Conservation (phyloP, 1,139 yeast species). For the Wickerhamomyces sp. region DNA sequence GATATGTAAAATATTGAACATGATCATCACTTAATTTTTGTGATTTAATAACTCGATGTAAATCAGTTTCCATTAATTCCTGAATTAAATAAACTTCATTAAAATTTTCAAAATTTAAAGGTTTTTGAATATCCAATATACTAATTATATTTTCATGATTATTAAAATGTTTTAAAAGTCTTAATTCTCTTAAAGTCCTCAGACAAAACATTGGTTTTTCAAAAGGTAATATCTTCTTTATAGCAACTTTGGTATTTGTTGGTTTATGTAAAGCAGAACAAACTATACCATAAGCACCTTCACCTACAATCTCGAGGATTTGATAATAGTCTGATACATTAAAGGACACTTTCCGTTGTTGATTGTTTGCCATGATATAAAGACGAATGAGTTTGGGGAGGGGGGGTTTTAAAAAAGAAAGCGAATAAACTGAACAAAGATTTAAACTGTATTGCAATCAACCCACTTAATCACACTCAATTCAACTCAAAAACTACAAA, state of each 20-base stretch:
- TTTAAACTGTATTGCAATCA: too few relatives aligned
- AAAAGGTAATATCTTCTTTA: constrained; percentile 91
- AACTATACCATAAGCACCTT: constrained; percentile 98
- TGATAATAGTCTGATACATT: constrained; percentile 81
- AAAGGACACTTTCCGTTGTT: constrained; percentile 53
- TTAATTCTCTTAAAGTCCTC: constrained; percentile 84
- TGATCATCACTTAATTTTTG: constrained; percentile 87
- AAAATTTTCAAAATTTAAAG: constrained; percentile 67
- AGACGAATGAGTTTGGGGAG: too few relatives aligned
- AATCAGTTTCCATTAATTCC: constrained; percentile 94
- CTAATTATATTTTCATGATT: constrained; percentile 89
- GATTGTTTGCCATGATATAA: neutral
- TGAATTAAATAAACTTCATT: constrained; percentile 88
- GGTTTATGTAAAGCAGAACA: constrained; percentile 91
- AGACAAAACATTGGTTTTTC: constrained; percentile 89
- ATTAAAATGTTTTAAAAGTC: constrained; percentile 74
- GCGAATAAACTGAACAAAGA: too few relatives aligned
- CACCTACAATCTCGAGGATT: constrained; percentile 81
- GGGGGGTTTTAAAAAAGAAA: too few relatives aligned
- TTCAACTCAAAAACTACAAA: too few relatives aligned
- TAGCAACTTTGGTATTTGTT: constrained; percentile 85
- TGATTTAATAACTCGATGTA: constrained; percentile 84
- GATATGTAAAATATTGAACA: constrained; percentile 88
- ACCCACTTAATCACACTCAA: too few relatives aligned
- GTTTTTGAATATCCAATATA: constrained; percentile 86